Base-by-base conservation (phyloP, 495 filamentous ascomycete species). In the Aspergillus nanangensis region DNA sequence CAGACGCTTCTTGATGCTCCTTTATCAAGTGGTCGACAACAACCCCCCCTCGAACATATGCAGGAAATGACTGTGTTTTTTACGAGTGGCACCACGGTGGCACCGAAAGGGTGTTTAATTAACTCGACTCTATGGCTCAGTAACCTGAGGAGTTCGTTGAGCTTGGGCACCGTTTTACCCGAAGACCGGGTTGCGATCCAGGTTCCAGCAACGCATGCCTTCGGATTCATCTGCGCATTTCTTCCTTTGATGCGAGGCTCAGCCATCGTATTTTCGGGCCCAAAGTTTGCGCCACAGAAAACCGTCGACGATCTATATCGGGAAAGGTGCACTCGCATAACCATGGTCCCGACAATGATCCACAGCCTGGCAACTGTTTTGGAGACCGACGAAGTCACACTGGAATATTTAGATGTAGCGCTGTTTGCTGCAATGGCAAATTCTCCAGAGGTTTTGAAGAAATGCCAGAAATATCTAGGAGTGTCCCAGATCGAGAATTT, bases 31-130 rank as follows among this genome's bases (percentile, higher is more conserved):
- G 9, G 19, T 22, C 14, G 21, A 29, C 33, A 24, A 22, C 23
- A 23, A 9, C n/a, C 21, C 29, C 20, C 49, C n/a, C 18, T n/a
- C 14, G 19, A 3, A 25, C n/a, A 20, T 29, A 14, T 23, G 18
- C 31, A n/a, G 35, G 40, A 35, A 31, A 31, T 22, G 14, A 19
- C 40, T 41, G 55, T 70, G 20, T 46, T 75, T 17, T 75, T 73
- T 48, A 73, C 67, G 1, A 69, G 65, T 41, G 70, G 71, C 14
- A 72, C 67, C 1, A 66, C 69, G 3, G 51, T 51, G 8, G 52
- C 60, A 3, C 70, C 71, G 3, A 75, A 75, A 48, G 62, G 59
- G 19, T 73, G 70, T 40, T 35, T 60, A 20, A 45, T 53, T 21
- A 53, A 42, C 35, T 32, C 37, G 14, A 27, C 39, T n/a, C 29